These are phyloP conservation scores for Metschnikowia chrysomelidarum DNA, from an alignment of 805 yeast species.

Conservation along the genomic window DNA sequence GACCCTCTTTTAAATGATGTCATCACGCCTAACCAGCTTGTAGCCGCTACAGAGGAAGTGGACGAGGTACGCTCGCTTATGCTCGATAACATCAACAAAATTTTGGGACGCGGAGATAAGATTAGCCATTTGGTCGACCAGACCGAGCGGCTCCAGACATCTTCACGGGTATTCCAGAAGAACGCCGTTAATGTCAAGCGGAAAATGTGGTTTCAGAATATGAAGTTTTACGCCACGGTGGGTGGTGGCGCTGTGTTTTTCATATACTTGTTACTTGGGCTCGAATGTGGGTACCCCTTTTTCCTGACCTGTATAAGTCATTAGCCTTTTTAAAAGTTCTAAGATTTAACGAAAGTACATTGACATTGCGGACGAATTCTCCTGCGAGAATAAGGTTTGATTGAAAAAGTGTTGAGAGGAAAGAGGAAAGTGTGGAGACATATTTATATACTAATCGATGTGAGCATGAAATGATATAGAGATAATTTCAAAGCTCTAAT, in stretches of 20 bases:
- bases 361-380: too few relatives aligned
- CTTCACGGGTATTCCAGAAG: constrained; percentile 67
- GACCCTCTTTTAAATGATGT: constrained; percentile 16
- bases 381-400: too few relatives aligned
- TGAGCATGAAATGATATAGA: too few relatives aligned
- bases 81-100: constrained; percentile 70
- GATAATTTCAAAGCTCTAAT: too few relatives aligned
- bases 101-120: constrained; percentile 76
- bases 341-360: too few relatives aligned
- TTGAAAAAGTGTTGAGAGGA: too few relatives aligned
- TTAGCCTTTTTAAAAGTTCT: too few relatives aligned
- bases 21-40: constrained; percentile 36
- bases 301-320: constrained; percentile 37
- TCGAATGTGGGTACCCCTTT: constrained; percentile 54
- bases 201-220: constrained; percentile 67
- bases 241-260: constrained; percentile 23
- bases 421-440: too few relatives aligned
- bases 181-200: constrained; percentile 62
- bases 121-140: constrained; percentile 71
- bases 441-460: too few relatives aligned
- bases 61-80: constrained; percentile 64
- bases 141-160: constrained; percentile 68
- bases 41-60: constrained; percentile 52
- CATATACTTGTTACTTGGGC: constrained; percentile 47
- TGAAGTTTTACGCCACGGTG: constrained; percentile 39